Base-by-base conservation (phyloP, 148 eudicot species). In the Chenopodium suecicum region DNA sequence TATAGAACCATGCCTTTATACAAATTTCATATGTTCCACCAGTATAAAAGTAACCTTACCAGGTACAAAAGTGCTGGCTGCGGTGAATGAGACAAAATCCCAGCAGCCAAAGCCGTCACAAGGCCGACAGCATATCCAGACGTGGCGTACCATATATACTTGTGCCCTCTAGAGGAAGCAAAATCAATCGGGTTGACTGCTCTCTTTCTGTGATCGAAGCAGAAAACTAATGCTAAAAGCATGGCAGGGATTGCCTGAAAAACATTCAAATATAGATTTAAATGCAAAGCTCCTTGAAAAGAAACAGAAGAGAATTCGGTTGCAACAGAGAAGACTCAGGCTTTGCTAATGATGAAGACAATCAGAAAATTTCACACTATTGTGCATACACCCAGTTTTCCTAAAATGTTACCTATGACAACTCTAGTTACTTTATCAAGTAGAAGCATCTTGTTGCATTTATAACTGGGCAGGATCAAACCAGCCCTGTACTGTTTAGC, bases 1-100 rank as follows among this genome's bases (percentile, higher is more conserved):
- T 50, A 13, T 32, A 62, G 25, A 47, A 80, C 17, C 14, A 11
- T 23, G 52, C 9, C 52, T n/a, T 54, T 56, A 62, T 47, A 2
- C 62, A 0, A 20, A 62, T 22, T 20, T 62, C 25, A n/a, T 9
- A n/a, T 20, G 19, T 62, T 62, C 66, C 23, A 62, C 48, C 29
- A 19, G 62, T 41, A 41, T 41, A 5, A 5, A 41, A 41, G 44
- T 41, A 5, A 5, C 44, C 84, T 71, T 86, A 96, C 99, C 98
- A 96, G 88, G 85, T 96, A 96, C n/a, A 96, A 86, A 84, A 96
- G 97, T 20, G 99, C 99, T 44, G 99, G 99, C 79, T 96, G 99
- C n/a, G 99, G 94, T 48, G 99, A 92, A 74, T 84, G 97, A 75
- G 98, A 90, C 88, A 96, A 86, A 74, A 94, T 85, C 74, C 98